Base-by-base conservation (phyloP, 768 basidiomycete genomes). In the Kwoniella heveanensis region DNA sequence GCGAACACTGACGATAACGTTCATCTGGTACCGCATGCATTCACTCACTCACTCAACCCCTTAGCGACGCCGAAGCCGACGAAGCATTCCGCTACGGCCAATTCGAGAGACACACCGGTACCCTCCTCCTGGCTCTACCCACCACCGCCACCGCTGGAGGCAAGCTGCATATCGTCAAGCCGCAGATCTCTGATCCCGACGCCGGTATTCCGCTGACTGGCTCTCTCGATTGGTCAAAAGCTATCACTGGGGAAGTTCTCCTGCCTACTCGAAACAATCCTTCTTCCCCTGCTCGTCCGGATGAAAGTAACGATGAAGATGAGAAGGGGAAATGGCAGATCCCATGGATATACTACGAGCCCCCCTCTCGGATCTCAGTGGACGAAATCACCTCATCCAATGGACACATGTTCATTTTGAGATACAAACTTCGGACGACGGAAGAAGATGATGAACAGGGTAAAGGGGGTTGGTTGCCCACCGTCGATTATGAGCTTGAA, bases 31-130 rank as follows among this genome's bases (percentile, higher is more conserved):
- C n/a, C n/a, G n/a, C n/a, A n/a, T n/a, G n/a, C n/a, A n/a, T n/a
- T n/a, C n/a, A n/a, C n/a, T n/a, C n/a, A n/a, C n/a, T n/a, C n/a
- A n/a, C n/a, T n/a, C n/a, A n/a, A n/a, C n/a, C n/a, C n/a, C n/a
- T n/a, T n/a, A 44, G 39, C 3, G 39, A 44, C 39, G 39, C 39
- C 39, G 39, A 49, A 24, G 48, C 21, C 48, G 48, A 49, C 48
- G 48, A 49, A 26, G 21, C 22, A 2, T 49, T 49, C 48, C 39
- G 39, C 4, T 49, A 6, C 48, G 48, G 48, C 22, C 22, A 22
- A 10, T 49, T 6, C 9, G 21, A 49, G 10, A 6, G 4, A 5
- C 48, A 49, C 48, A 49, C 48, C 17, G 48, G 48, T 26, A 24
- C 22, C 22, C 48, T 49, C 22, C 25, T 24, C 48, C 21, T 26